A percentile compares a stretch with the other conserved stretches of the same genome.
These are phyloP conservation scores for Lepidium didymum DNA, from an alignment of 345 rosid genomes.

Conservation along the genomic window DNA sequence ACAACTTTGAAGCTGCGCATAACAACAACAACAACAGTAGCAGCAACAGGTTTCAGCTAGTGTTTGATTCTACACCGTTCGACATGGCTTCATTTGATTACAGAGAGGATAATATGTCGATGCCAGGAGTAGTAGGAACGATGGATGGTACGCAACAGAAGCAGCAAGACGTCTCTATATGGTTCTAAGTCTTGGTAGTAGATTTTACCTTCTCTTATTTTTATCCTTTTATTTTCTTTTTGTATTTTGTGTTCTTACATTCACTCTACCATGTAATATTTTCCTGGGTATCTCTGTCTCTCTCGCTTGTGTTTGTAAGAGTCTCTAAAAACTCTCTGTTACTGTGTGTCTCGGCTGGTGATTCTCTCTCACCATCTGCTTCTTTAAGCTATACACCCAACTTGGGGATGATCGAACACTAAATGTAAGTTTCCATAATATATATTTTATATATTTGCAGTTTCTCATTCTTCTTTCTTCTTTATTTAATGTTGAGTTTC, in stretches of 20 bases:
- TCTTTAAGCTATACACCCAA: constrained; percentile 5
- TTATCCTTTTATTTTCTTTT: background rate
- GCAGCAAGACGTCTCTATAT: constrained; percentile 62
- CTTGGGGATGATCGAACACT: constrained; percentile 20
- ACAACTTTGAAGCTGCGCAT: constrained; percentile 36
- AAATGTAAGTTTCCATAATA: constrained; percentile 11
- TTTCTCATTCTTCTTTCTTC: background rate
- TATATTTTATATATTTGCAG: background rate
- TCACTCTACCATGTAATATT: constrained; percentile 18
- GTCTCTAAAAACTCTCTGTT: constrained; percentile 5
- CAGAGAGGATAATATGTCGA: constrained; percentile 55
- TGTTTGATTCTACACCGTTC: constrained; percentile 58
- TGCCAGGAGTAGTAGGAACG: constrained; percentile 29
- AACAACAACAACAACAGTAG: constrained; percentile 24
- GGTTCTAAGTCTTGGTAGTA: constrained; percentile 47
- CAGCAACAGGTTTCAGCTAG: constrained; percentile 37
- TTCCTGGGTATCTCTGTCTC: constrained; percentile 13
- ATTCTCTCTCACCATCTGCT: background rate
- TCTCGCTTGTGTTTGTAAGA: constrained; percentile 9
- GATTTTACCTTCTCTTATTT: constrained; percentile 13
- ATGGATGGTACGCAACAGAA: constrained; percentile 59
- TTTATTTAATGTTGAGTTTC: background rate
- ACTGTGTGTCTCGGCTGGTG: constrained; percentile 17
- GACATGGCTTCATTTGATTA: constrained; percentile 56
- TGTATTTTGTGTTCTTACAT: constrained; percentile 1